Evolutionary conservation across 1,284 basidiomycete genomes (phyloP).

Genomic region (Heterobasidion annosum): DNA sequence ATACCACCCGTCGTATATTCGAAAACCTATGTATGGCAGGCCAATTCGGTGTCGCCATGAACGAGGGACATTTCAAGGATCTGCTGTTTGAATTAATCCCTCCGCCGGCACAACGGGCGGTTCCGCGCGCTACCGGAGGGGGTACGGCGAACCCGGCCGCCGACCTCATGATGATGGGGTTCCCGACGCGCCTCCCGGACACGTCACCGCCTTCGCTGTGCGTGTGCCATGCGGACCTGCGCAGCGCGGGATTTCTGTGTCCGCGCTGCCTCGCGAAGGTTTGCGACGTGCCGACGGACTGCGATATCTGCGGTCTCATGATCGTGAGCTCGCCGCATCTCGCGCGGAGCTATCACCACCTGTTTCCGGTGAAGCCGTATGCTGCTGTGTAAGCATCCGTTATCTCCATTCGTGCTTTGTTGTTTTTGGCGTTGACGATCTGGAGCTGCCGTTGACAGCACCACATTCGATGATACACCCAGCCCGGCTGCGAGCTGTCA

Average conservation of each 20-base stretch:
- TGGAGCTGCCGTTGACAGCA: constrained; percentile 19
- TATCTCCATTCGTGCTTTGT: not conserved
- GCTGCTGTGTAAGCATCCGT: constrained; percentile 59
- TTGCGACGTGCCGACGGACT: constrained; percentile 98
- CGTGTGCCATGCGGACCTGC: constrained; percentile 88
- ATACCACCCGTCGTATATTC: not conserved
- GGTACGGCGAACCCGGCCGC: constrained; percentile 53
- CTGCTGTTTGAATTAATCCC: constrained; percentile 93
- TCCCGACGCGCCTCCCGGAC: constrained; percentile 85
- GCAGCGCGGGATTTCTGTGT: constrained; percentile 89
- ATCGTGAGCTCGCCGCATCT: constrained; percentile 97
- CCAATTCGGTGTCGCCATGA: constrained; percentile 90
- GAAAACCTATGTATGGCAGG: constrained; percentile 34
- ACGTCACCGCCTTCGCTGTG: constrained; percentile 80
- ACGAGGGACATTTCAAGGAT: constrained; percentile 96
- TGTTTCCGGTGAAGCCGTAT: constrained; percentile 86
- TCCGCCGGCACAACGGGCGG: constrained; percentile 77
- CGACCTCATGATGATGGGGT: constrained; percentile 99
- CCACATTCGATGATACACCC: constrained; percentile 26
- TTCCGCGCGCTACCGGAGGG: constrained; percentile 40
- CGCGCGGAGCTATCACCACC: constrained; percentile 89
- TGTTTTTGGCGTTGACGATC: constrained; percentile 2
- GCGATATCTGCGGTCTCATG: constrained; percentile 94
- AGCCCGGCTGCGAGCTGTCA: constrained; percentile 42
- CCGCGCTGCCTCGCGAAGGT: constrained; percentile 89